Percentiles rank a stretch among this genome's conserved stretches.
Evolutionary conservation across 2,329 filamentous ascomycete genomes (phyloP).

Genomic region (Alternaria burnsii): DNA sequence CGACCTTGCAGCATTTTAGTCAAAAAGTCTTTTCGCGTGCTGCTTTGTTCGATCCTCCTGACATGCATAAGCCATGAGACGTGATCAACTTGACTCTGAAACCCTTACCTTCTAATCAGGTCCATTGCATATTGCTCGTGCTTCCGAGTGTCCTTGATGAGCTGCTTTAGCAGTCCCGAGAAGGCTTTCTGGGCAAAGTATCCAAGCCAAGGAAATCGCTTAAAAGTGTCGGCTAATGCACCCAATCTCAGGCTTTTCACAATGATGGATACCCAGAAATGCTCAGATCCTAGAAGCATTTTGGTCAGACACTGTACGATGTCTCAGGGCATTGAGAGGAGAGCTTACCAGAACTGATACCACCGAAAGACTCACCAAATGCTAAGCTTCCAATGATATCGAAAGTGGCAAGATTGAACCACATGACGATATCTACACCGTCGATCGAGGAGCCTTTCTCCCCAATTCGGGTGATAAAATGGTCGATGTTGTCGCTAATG

Average conservation of each 20-base stretch:
- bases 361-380: not conserved
- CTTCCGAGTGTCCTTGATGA: not conserved
- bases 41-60: slow-evolving; percentile 3
- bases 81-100: not conserved
- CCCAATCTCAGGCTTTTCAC: slow-evolving; percentile 40
- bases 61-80: not conserved
- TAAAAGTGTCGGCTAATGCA: not conserved
- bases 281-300: not conserved
- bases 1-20: slow-evolving; percentile 10
- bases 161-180: not conserved
- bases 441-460: not conserved
- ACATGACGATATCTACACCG: slow-evolving; percentile 13
- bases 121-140: slow-evolving; percentile 11
- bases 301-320: not conserved
- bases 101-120: not conserved
- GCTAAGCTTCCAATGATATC: slow-evolving; percentile 54
- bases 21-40: slow-evolving; percentile 17
- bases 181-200: not conserved
- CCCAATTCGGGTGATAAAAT: not conserved
- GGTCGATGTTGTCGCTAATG: slow-evolving; percentile 33
- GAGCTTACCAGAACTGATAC: not conserved
- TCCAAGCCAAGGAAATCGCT: not conserved
- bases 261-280: not conserved
- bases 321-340: not conserved
- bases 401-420: slow-evolving; percentile 16